A percentile compares a stretch with the other conserved stretches of the same genome.
These are phyloP conservation scores for Jamesozyma piceae DNA, from an alignment of 805 yeast genomes.

Conservation along the genomic window DNA sequence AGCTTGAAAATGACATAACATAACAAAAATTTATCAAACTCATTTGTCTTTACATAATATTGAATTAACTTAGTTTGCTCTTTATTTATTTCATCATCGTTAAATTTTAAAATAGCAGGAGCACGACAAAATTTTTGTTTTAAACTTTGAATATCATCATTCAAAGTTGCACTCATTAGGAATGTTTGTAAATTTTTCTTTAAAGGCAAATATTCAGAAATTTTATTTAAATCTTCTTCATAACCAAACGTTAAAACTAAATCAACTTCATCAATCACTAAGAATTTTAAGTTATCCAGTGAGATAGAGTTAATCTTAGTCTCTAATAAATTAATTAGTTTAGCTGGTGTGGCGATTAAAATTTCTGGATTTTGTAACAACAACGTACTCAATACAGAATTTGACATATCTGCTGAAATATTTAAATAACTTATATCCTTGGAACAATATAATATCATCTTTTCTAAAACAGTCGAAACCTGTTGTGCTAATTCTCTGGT, in stretches of 20 bases:
- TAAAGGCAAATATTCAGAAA: slow-evolving; percentile 57
- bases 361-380: slow-evolving; percentile 71
- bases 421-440: slow-evolving; percentile 57
- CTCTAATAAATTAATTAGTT: slow-evolving; percentile 49
- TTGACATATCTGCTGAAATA: slow-evolving; percentile 52
- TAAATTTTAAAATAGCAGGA: slow-evolving; percentile 73
- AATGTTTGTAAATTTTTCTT: slow-evolving; percentile 76
- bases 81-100: slow-evolving; percentile 52
- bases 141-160: slow-evolving; percentile 71
- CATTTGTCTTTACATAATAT: slow-evolving; percentile 77
- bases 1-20: slow-evolving; percentile 89
- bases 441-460: slow-evolving; percentile 62
- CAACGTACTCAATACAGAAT: slow-evolving; percentile 60
- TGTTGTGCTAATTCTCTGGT: slow-evolving; percentile 87
- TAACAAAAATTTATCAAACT: slow-evolving; percentile 82
- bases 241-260: slow-evolving; percentile 84
- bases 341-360: slow-evolving; percentile 79
- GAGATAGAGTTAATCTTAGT: slow-evolving; percentile 38
- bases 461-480: slow-evolving; percentile 60
- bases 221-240: slow-evolving; percentile 65
- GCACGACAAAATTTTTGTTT: slow-evolving; percentile 69
- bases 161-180: slow-evolving; percentile 92
- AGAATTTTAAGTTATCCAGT: slow-evolving; percentile 48
- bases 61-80: slow-evolving; percentile 60
- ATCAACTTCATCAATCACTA: slow-evolving; percentile 94